Base-by-base conservation (phyloP, 192 early-diverging fungal species). In the Chytriomyces sp. region DNA sequence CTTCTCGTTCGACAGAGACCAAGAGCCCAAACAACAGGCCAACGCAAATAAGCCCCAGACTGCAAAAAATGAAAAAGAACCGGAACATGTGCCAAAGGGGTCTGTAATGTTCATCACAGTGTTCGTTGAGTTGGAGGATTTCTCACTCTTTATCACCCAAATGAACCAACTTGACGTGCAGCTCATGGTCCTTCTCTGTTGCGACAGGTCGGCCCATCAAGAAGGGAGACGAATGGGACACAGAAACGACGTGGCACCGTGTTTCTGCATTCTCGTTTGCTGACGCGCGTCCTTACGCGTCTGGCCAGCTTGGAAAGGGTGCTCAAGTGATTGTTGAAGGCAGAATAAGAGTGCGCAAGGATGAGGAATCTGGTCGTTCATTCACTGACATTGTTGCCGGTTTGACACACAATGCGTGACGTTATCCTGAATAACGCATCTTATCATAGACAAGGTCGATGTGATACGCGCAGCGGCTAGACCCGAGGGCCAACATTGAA, bases 1-100 rank as follows among this genome's bases (percentile, higher is more conserved):
- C 54, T 36, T 3, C 31, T 19, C 60, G 6, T 63, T 60, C 52
- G 33, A 54, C 10, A 22, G 67, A 72, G 8, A 2, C 10, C 28
- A 33, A 17, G 30, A 52, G 39, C 25, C 37, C 72, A 5, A 14
- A 64, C 26, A 57, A 39, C 26, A 74, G 56, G 7, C 59, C 83
- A 72, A 84, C 87, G 38, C 71, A 52, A 32, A 10, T 64, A 64
- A 61, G 32, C 69, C 44, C 40, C 32, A 36, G 44, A 58, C 73
- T 70, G 31, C 33, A 75, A 37, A 19, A 63, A 37, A n/a, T 30
- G 30, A 61, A 61, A 22, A 61, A 61, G 12, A 61, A 31, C 33
- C 4, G 33, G 12, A 61, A 61, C 34, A 37, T 12, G 8, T 8
- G 38, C 4, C 37, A 19, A 39, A 40, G 34, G n/a, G 49, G 3